Conservation (phyloP, 371 early-diverging fungal species). For the Saksenaea oblongispora region DNA sequence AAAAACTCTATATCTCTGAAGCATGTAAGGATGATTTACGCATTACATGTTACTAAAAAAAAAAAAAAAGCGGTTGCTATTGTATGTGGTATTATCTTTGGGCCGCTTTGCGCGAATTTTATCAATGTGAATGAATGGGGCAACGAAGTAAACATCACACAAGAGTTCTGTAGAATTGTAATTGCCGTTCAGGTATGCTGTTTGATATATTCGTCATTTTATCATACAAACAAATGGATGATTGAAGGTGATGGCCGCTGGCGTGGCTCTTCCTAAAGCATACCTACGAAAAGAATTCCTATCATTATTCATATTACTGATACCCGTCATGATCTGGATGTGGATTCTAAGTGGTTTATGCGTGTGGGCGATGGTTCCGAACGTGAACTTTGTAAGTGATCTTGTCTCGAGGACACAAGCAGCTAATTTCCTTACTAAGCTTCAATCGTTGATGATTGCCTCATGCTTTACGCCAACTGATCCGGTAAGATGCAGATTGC, state of each 20-base stretch:
- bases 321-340: constrained; percentile 79
- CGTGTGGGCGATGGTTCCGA: constrained; percentile 20
- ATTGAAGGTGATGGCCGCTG: constrained; percentile 18
- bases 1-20: constrained; percentile 84
- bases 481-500: constrained; percentile 30
- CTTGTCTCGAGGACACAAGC: background rate
- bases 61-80: constrained; percentile 65
- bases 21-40: constrained; percentile 43
- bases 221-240: background rate
- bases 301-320: constrained; percentile 67
- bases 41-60: background rate
- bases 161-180: constrained; percentile 67
- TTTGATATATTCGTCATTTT: background rate
- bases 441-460: constrained; percentile 45
- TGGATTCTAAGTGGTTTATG: constrained; percentile 19
- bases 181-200: constrained; percentile 65
- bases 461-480: constrained; percentile 50
- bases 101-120: constrained; percentile 51
- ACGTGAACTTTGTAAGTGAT: constrained; percentile 21
- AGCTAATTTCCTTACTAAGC: constrained; percentile 8
- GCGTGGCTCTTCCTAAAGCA: constrained; percentile 58
- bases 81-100: constrained; percentile 78
- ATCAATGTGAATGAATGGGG: constrained; percentile 26
- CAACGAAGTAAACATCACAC: constrained; percentile 22
- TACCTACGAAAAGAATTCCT: constrained; percentile 55